phyloP scores from a whole-genome alignment of 1,284 basidiomycete genomes.

The Ustilago curta region DNA sequence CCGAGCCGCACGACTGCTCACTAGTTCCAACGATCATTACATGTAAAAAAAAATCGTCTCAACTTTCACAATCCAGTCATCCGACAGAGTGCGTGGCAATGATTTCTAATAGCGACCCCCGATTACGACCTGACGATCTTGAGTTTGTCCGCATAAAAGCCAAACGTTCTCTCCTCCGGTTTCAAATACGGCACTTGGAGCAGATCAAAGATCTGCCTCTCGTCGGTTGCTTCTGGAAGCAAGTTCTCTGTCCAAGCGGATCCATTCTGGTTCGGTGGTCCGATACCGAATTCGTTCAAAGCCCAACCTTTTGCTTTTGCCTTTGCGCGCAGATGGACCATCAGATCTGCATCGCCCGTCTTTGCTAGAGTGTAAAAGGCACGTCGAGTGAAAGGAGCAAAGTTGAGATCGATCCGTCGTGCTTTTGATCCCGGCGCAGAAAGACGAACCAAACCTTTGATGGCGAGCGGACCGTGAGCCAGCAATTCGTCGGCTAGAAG shows the following conservation, averaged over 20 bases:
- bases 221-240: slow-evolving; percentile 31
- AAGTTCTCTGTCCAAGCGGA: slow-evolving; percentile 35
- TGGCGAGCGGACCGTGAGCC: slow-evolving; percentile 27
- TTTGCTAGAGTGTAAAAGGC: slow-evolving; percentile 44
- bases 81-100: not conserved
- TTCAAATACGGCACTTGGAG: slow-evolving; percentile 28
- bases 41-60: too few relatives aligned
- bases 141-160: slow-evolving; percentile 13
- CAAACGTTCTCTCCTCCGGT: slow-evolving; percentile 31
- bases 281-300: slow-evolving; percentile 41
- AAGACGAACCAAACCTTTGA: slow-evolving; percentile 34
- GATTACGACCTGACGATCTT: slow-evolving; percentile 12
- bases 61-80: too few relatives aligned
- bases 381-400: slow-evolving; percentile 32
- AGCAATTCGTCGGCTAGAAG: slow-evolving; percentile 28
- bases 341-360: slow-evolving; percentile 39
- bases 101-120: not conserved
- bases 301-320: slow-evolving; percentile 31
- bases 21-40: too few relatives aligned
- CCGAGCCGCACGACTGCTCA: too few relatives aligned
- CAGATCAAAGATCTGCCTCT: slow-evolving; percentile 35
- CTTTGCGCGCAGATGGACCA: slow-evolving; percentile 32
- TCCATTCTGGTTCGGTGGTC: slow-evolving; percentile 34
- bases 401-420: slow-evolving; percentile 40
- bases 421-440: slow-evolving; percentile 13